phyloP scores from a whole-genome alignment of 139 green algal species.

The Chlorella sp. region DNA sequence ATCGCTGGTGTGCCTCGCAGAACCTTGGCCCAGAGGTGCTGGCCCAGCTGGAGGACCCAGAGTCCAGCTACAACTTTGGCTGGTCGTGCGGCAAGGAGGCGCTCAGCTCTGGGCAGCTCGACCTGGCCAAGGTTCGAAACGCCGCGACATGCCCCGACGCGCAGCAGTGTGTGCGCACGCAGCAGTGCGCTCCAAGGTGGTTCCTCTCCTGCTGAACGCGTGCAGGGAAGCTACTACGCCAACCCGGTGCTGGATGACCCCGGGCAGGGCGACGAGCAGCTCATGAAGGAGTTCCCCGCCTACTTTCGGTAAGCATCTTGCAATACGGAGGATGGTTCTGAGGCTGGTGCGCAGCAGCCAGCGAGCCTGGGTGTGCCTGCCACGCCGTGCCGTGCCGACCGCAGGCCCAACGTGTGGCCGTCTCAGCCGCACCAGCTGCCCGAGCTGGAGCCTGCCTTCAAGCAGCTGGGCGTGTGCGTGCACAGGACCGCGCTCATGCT shows the following conservation, averaged over 20 bases:
- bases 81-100: constrained; percentile 65
- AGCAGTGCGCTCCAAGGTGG: not conserved
- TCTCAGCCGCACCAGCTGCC: constrained; percentile 47
- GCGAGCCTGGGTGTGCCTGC: too few species aligned
- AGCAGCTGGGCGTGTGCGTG: constrained; percentile 52
- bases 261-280: not conserved
- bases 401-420: constrained; percentile 71
- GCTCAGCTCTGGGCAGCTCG: constrained; percentile 38
- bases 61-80: constrained; percentile 55
- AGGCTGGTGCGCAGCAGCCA: too few species aligned
- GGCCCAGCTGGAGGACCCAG: constrained; percentile 38
- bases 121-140: constrained; percentile 43
- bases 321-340: too few species aligned
- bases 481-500: constrained; percentile 46
- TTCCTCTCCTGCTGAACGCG: constrained; percentile 22
- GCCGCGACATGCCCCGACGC: not conserved
- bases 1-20: too few species aligned
- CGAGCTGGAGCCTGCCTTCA: constrained; percentile 58
- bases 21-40: too few species aligned
- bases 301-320: constrained; percentile 3
- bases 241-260: constrained; percentile 44
- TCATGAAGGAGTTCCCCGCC: not conserved
- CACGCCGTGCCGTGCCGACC: constrained; percentile 36
- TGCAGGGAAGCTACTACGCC: constrained; percentile 64
- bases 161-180: too few species aligned